Evolutionary conservation across 2,329 filamentous ascomycete species (phyloP).

Genomic region (Ophiostoma tasmaniense): DNA sequence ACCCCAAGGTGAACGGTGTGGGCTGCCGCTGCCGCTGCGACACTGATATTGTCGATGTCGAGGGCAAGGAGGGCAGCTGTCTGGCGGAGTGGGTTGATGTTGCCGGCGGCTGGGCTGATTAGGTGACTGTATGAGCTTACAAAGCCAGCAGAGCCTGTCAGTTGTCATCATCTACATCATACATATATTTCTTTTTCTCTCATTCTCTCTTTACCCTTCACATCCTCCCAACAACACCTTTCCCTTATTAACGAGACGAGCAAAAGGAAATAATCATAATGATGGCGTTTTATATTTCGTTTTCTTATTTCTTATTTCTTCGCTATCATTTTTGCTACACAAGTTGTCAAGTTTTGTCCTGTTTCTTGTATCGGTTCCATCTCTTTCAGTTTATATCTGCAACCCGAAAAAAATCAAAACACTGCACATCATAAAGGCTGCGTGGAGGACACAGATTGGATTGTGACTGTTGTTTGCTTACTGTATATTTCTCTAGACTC

Average conservation of each 20-base stretch:
- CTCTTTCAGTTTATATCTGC: not conserved
- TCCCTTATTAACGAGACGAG: constrained; percentile 10
- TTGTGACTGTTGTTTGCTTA: not conserved
- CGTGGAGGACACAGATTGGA: not conserved
- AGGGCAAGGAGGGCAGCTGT: constrained; percentile 95
- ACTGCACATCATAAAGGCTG: not conserved
- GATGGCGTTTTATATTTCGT: constrained; percentile 16
- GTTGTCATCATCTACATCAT: not conserved
- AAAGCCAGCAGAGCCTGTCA: not conserved
- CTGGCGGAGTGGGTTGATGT: constrained; percentile 95
- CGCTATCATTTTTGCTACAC: not conserved
- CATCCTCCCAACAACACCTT: not conserved
- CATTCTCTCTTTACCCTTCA: not conserved
- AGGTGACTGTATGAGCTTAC: constrained; percentile 22
- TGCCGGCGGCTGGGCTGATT: constrained; percentile 80
- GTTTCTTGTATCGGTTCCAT: constrained; percentile 1
- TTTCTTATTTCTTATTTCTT: not conserved
- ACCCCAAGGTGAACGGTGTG: constrained; percentile 88
- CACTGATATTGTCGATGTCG: constrained; percentile 93
- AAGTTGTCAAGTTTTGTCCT: constrained; percentile 6
- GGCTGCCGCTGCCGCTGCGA: constrained; percentile 95
- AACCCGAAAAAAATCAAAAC: not conserved
- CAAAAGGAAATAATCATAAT: constrained; percentile 17
- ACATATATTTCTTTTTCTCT: not conserved
- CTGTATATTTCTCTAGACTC: not conserved